Conservation (phyloP, 2,329 filamentous ascomycete species). For the Macroventuria anomochaeta region DNA sequence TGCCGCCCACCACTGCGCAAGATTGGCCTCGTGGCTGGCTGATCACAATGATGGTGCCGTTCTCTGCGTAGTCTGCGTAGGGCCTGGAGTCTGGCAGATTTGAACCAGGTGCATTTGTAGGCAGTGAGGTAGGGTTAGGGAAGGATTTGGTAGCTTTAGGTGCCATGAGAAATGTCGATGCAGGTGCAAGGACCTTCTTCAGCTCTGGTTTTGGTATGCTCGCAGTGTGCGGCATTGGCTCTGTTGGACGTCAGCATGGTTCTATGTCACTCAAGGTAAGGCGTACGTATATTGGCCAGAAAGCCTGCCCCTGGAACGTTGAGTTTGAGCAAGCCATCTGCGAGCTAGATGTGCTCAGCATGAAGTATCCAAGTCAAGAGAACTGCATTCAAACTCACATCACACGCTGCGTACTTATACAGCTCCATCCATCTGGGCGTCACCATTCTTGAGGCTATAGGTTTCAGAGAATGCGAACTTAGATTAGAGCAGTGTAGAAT, state of each 20-base stretch:
- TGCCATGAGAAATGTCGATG: slow-evolving; percentile 69
- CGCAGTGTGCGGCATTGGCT: slow-evolving; percentile 34
- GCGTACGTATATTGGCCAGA: slow-evolving; percentile 66
- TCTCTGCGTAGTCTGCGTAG: slow-evolving; percentile 70
- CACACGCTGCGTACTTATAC: slow-evolving; percentile 44
- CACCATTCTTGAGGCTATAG: slow-evolving; percentile 23
- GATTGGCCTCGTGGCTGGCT: slow-evolving; percentile 69
- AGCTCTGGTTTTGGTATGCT: slow-evolving; percentile 23
- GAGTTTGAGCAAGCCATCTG: slow-evolving; percentile 75
- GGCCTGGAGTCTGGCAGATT: slow-evolving; percentile 56
- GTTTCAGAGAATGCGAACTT: neutral
- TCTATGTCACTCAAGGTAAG: slow-evolving; percentile 28
- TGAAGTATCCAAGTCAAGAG: neutral
- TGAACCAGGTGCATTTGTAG: slow-evolving; percentile 41
- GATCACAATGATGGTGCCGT: slow-evolving; percentile 69
- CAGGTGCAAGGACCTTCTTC: slow-evolving; percentile 56
- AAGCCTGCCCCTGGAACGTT: slow-evolving; percentile 71
- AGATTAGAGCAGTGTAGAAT: neutral
- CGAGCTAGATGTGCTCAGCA: slow-evolving; percentile 46
- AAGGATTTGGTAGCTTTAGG: slow-evolving; percentile 60
- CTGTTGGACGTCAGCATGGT: slow-evolving; percentile 20
- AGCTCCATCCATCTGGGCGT: slow-evolving; percentile 40
- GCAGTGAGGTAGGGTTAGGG: slow-evolving; percentile 37
- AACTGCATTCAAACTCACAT: slow-evolving; percentile 28
- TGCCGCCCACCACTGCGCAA: slow-evolving; percentile 77